Conservation (phyloP, 1,139 yeast species). For the Candida mesenterica region DNA sequence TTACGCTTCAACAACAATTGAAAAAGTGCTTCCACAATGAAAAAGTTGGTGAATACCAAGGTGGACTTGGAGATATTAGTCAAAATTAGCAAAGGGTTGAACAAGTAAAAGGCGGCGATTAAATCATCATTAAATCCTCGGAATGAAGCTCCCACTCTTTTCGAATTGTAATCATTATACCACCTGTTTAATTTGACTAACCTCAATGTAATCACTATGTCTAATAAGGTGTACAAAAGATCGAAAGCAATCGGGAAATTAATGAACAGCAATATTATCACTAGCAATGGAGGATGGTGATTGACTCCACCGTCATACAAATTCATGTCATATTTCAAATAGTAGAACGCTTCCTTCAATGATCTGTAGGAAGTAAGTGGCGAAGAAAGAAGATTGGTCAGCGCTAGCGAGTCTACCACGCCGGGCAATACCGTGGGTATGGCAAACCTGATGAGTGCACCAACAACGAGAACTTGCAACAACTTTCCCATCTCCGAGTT, state of each 20-base stretch:
- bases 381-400: conserved; percentile 70
- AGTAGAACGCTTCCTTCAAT: conserved; percentile 76
- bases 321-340: conserved; percentile 56
- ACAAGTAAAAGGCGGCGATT: conserved; percentile 62
- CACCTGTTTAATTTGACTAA: conserved; percentile 41
- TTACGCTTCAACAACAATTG: conserved; percentile 44
- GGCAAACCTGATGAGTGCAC: conserved; percentile 30
- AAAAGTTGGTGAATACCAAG: conserved; percentile 55
- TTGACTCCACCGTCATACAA: conserved; percentile 85
- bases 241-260: conserved; percentile 27
- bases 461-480: conserved; percentile 27
- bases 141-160: conserved; percentile 14
- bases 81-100: conserved; percentile 76
- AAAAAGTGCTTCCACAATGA: conserved; percentile 51
- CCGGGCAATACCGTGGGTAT: conserved; percentile 36
- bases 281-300: conserved; percentile 77
- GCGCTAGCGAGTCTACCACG: conserved; percentile 26
- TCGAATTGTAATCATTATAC: conserved; percentile 33
- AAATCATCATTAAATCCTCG: conserved; percentile 38
- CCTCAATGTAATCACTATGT: conserved; percentile 40
- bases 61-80: conserved; percentile 73
- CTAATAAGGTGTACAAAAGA: conserved; percentile 40
- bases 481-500: conserved; percentile 24
- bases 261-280: conserved; percentile 47
- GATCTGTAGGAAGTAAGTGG: conserved; percentile 68